A percentile compares a stretch with the other conserved stretches of the same genome.
phyloP scores from a whole-genome alignment of 805 yeast species.

The Blastobotrys americana region DNA sequence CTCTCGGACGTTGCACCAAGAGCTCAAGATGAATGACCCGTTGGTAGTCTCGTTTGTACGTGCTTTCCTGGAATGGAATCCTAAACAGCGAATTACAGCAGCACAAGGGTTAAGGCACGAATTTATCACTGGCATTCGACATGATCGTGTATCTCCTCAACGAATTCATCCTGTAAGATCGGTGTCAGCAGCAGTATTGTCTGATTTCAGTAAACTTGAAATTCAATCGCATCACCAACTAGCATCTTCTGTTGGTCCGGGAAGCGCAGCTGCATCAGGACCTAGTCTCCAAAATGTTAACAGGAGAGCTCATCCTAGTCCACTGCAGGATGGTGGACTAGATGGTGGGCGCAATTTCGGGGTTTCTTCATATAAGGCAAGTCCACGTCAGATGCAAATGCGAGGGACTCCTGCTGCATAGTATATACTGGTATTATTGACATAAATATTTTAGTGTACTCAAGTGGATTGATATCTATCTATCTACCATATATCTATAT shows the following conservation, averaged over 20 bases:
- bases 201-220: not conserved
- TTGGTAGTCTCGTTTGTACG: conserved; percentile 42
- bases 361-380: conserved; percentile 7
- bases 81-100: conserved; percentile 42
- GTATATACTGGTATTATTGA: no score
- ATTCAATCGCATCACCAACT: not conserved
- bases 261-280: no score
- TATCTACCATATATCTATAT: no score
- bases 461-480: no score
- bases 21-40: conserved; percentile 22
- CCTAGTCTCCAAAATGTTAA: no score
- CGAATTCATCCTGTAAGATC: not conserved
- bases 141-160: not conserved
- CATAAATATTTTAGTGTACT: no score
- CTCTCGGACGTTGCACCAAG: conserved; percentile 22
- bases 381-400: conserved; percentile 15
- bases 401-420: conserved; percentile 5
- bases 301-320: no score
- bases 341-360: no score
- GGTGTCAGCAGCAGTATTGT: not conserved
- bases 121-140: conserved; percentile 22
- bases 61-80: conserved; percentile 62
- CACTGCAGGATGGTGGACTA: no score
- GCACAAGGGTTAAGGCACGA: conserved; percentile 33
- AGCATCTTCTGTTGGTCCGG: not conserved